Percentiles rank a stretch among this genome's conserved stretches.
Evolutionary conservation across 1,284 basidiomycete genomes (phyloP).

Genomic region (Fistulina hepatica): DNA sequence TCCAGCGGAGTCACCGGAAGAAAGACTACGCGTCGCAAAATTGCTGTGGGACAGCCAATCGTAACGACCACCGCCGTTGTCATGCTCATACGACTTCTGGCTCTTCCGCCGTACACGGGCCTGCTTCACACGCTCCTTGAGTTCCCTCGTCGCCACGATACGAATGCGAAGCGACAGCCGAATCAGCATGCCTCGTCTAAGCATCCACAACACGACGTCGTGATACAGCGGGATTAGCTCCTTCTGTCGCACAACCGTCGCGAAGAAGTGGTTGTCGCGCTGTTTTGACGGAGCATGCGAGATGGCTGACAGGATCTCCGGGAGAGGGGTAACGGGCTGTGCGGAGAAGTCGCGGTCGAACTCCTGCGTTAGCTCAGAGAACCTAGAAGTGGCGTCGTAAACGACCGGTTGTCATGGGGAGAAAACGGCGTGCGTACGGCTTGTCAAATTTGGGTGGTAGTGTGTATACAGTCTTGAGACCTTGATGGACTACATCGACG

Average conservation of each 20-base stretch:
- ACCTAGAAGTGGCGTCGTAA: conserved; percentile 25
- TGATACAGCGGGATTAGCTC: conserved; percentile 64
- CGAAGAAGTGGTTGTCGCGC: conserved; percentile 62
- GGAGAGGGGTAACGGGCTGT: conserved; percentile 57
- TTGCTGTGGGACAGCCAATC: conserved; percentile 43
- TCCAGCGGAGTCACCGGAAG: conserved; percentile 30
- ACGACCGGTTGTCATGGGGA: not conserved
- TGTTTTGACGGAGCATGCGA: conserved; percentile 55
- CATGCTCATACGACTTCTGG: conserved; percentile 13
- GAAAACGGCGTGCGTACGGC: conserved; percentile 38
- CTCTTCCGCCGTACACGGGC: conserved; percentile 22
- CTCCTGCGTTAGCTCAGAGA: conserved; percentile 47
- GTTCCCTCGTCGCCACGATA: conserved; percentile 64
- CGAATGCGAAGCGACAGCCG: conserved; percentile 82
- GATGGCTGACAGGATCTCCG: conserved; percentile 61
- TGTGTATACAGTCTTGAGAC: conserved; percentile 76
- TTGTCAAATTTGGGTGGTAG: conserved; percentile 56
- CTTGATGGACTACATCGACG: conserved; percentile 75
- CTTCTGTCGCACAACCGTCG: conserved; percentile 58
- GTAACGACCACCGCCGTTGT: conserved; percentile 19
- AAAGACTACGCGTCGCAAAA: conserved; percentile 33
- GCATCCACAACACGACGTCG: conserved; percentile 85
- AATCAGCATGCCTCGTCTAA: conserved; percentile 77
- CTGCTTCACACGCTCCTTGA: conserved; percentile 59
- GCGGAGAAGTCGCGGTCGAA: conserved; percentile 63